A percentile compares a stretch with the other conserved stretches of the same genome.
Evolutionary conservation across 2,329 filamentous ascomycete genomes (phyloP).

Genomic region (Penicillium verrucosum): DNA sequence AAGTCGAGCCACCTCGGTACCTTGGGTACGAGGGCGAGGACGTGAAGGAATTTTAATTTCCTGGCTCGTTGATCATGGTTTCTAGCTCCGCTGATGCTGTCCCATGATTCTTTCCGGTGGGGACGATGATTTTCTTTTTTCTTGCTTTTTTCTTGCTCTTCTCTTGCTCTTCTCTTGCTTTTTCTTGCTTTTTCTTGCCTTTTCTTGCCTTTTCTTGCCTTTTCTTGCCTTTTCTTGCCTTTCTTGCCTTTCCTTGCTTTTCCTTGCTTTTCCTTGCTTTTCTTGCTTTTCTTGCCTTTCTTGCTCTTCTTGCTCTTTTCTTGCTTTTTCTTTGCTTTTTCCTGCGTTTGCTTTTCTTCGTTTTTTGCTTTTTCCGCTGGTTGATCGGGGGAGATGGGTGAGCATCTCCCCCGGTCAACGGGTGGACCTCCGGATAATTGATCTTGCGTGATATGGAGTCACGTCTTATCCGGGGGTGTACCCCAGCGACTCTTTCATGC

Average conservation of each 20-base stretch:
- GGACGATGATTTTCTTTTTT: too few relatives aligned
- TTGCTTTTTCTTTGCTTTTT: neutral
- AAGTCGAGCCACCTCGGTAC: neutral
- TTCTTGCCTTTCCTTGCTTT: neutral
- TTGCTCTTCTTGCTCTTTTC: too few relatives aligned
- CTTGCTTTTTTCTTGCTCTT: neutral
- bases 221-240: neutral
- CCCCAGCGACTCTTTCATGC: neutral
- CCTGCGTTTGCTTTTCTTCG: neutral
- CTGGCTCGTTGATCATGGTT: neutral
- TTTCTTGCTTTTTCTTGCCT: neutral
- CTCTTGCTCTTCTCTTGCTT: neutral
- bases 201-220: neutral
- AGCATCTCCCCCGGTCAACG: neutral
- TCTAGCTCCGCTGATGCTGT: neutral
- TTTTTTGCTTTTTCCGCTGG: neutral
- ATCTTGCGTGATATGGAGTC: slow-evolving; percentile 2
- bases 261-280: neutral
- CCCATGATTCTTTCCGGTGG: too few relatives aligned
- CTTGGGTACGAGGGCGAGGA: neutral
- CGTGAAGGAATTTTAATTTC: neutral
- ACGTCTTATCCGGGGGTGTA: neutral
- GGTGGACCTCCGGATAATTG: neutral
- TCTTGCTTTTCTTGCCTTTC: neutral
- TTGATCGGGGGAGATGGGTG: neutral